Conservation (phyloP, 2,329 filamentous ascomycete genomes). For the Ophiostoma ips region DNA sequence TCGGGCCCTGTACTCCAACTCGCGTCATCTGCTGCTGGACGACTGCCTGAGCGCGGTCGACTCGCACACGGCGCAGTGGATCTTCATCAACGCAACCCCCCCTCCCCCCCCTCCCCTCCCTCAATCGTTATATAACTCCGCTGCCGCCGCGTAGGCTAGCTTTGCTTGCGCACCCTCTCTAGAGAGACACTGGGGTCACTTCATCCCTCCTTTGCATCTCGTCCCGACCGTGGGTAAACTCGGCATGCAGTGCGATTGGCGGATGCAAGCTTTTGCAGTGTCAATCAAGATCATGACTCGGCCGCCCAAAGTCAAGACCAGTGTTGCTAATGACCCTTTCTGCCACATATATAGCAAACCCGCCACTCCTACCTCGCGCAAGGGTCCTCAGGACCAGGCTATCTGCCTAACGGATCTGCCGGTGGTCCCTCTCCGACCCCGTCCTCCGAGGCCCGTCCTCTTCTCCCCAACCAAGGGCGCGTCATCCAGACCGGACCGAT, state of each 20-base stretch:
- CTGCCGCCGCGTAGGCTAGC: too few relatives aligned
- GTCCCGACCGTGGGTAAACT: too few relatives aligned
- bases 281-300: background rate
- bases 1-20: conserved; percentile 96
- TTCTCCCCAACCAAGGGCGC: conserved; percentile 54
- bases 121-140: too few relatives aligned
- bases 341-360: conserved; percentile 16
- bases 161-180: too few relatives aligned
- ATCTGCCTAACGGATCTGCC: conserved; percentile 48
- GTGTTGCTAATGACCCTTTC: background rate
- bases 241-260: too few relatives aligned
- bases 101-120: too few relatives aligned
- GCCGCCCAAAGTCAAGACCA: background rate
- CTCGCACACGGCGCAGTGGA: conserved; percentile 95
- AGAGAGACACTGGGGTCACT: too few relatives aligned
- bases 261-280: too few relatives aligned
- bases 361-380: conserved; percentile 32
- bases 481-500: conserved; percentile 52
- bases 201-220: too few relatives aligned
- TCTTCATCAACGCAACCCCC: conserved; percentile 88
- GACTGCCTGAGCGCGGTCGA: conserved; percentile 95
- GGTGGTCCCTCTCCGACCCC: conserved; percentile 30
- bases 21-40: conserved; percentile 78
- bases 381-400: conserved; percentile 24
- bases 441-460: conserved; percentile 46